Evolutionary conservation across 805 yeast genomes (phyloP).

Genomic region (Scheffersomyces lignosus): DNA sequence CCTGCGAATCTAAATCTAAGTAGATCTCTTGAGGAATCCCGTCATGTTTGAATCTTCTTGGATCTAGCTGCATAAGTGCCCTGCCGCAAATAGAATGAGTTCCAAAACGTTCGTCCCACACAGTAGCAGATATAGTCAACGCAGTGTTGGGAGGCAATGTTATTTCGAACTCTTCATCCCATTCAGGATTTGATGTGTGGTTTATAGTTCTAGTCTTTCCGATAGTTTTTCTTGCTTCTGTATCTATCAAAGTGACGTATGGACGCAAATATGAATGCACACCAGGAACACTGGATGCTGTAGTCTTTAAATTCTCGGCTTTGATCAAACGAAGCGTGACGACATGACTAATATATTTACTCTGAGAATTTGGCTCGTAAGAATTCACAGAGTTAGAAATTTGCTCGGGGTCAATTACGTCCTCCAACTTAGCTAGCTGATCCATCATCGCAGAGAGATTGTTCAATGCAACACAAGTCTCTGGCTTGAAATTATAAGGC

Average conservation of each 20-base stretch:
- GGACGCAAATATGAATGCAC: conserved; percentile 42
- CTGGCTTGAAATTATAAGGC: conserved; percentile 58
- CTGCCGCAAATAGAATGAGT: conserved; percentile 69
- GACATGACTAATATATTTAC: conserved; percentile 46
- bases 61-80: conserved; percentile 58
- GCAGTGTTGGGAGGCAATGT: conserved; percentile 40
- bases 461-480: conserved; percentile 76
- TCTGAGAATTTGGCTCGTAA: conserved; percentile 31
- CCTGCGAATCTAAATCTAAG: conserved; percentile 65
- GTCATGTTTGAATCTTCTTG: conserved; percentile 61
- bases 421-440: conserved; percentile 54
- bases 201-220: conserved; percentile 69
- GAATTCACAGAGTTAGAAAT: conserved; percentile 43
- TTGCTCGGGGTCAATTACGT: conserved; percentile 56
- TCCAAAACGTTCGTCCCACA: conserved; percentile 66
- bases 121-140: conserved; percentile 54
- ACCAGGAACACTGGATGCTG: conserved; percentile 34
- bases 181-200: conserved; percentile 67
- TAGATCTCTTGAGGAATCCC: conserved; percentile 64
- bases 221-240: conserved; percentile 50
- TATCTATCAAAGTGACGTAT: conserved; percentile 63
- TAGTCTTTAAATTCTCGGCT: conserved; percentile 57
- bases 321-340: conserved; percentile 62
- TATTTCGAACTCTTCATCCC: conserved; percentile 85
- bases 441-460: conserved; percentile 55